Evolutionary conservation across 139 green algal genomes (phyloP).

Genomic region (Chlorella sp.): DNA sequence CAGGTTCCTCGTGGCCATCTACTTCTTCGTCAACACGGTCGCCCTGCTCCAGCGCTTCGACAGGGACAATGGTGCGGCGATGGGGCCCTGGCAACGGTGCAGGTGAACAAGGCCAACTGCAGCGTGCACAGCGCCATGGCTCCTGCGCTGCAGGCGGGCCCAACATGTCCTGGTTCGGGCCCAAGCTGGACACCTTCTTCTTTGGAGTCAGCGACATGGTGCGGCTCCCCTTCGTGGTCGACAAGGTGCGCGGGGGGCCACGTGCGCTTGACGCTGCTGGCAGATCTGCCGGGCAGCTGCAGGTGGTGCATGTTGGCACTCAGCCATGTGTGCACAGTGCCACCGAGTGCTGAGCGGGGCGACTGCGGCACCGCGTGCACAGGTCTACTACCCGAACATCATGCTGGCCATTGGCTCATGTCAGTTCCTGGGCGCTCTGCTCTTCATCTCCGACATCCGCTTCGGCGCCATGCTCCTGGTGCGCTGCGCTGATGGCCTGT

Average conservation of each 20-base stretch:
- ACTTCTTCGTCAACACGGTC: not conserved
- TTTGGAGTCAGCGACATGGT: not conserved
- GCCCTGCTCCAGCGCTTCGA: constrained; percentile 9
- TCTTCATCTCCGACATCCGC: constrained; percentile 28
- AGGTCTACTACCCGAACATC: constrained; percentile 15
- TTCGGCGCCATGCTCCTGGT: constrained; percentile 29
- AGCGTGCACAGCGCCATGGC: not conserved
- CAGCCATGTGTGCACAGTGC: too few species aligned
- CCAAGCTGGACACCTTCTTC: not conserved
- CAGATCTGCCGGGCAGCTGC: too few species aligned
- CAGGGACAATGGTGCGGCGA: not conserved
- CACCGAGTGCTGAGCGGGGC: too few species aligned
- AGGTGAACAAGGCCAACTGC: too few species aligned
- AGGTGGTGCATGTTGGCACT: too few species aligned
- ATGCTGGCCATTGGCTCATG: constrained; percentile 4
- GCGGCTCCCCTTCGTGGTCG: not conserved
- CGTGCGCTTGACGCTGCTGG: too few species aligned
- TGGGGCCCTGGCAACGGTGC: too few species aligned
- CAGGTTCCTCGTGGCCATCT: not conserved
- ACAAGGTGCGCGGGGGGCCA: too few species aligned
- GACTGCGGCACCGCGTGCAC: too few species aligned
- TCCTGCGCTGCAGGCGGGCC: constrained; percentile 4
- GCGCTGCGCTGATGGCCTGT: too few species aligned
- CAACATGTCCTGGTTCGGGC: not conserved
- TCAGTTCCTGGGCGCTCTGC: constrained; percentile 27